These are phyloP conservation scores for Emergomyces pasteurianus DNA, from an alignment of 2,329 filamentous ascomycete genomes.

Conservation along the genomic window DNA sequence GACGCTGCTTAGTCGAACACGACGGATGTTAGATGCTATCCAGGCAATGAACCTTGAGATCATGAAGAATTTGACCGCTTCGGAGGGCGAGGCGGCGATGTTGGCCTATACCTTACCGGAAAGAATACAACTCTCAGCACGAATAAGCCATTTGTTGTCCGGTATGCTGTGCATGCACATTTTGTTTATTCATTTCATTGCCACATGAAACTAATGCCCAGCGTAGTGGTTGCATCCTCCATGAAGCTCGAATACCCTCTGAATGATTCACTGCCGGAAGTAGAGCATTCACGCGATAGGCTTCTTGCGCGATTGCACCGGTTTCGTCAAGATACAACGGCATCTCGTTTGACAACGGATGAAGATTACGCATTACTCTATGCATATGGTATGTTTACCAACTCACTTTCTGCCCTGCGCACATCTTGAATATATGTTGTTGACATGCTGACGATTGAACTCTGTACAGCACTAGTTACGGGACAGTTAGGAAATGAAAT, in stretches of 20 bases:
- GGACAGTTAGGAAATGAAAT: constrained; percentile 48
- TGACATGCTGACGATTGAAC: neutral
- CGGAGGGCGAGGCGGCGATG: constrained; percentile 68
- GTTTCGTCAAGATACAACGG: constrained; percentile 59
- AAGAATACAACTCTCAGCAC: constrained; percentile 66
- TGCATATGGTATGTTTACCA: constrained; percentile 56
- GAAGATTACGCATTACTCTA: constrained; percentile 83
- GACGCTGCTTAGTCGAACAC: constrained; percentile 66
- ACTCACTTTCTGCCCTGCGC: neutral
- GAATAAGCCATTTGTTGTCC: constrained; percentile 76
- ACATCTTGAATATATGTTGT: neutral
- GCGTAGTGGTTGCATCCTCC: constrained; percentile 73
- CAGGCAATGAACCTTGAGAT: constrained; percentile 94
- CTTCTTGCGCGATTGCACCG: constrained; percentile 78
- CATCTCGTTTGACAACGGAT: constrained; percentile 34
- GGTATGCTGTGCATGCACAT: constrained; percentile 25
- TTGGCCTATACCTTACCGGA: constrained; percentile 69
- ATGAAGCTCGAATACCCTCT: constrained; percentile 92
- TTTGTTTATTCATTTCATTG: neutral
- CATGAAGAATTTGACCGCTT: constrained; percentile 62
- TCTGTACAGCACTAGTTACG: constrained; percentile 45
- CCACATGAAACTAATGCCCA: constrained; percentile 24
- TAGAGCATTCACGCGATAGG: constrained; percentile 67
- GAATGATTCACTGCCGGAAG: constrained; percentile 75
- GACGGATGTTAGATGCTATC: constrained; percentile 80